A percentile compares a stretch with the other conserved stretches of the same genome.
Evolutionary conservation across 306 rosid species (phyloP).

Genomic region (Casuarina cunninghamiana): DNA sequence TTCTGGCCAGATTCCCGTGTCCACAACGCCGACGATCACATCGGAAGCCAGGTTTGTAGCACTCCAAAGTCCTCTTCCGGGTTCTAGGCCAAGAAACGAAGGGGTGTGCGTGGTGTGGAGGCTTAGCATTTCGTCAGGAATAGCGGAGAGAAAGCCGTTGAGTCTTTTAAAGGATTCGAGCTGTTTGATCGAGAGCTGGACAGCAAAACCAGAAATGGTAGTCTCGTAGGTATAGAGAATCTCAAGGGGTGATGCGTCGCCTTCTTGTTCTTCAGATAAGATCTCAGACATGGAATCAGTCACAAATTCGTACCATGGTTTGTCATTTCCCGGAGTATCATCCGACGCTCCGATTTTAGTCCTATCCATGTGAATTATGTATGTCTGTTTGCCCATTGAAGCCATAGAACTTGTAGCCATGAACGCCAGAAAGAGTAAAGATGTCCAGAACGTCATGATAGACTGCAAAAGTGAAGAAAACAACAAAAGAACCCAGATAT

Average conservation of each 20-base stretch:
- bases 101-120: constrained; percentile 69
- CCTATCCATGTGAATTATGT: constrained; percentile 69
- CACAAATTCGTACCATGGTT: constrained; percentile 47
- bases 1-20: constrained; percentile 82
- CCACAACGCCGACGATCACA: constrained; percentile 61
- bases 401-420: constrained; percentile 45
- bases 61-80: constrained; percentile 55
- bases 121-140: constrained; percentile 52
- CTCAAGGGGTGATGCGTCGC: constrained; percentile 29
- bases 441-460: constrained; percentile 37
- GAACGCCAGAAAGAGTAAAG: constrained; percentile 37
- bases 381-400: constrained; percentile 41
- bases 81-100: constrained; percentile 54
- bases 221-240: constrained; percentile 61
- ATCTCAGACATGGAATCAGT: constrained; percentile 44
- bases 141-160: constrained; percentile 55
- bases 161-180: constrained; percentile 44
- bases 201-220: constrained; percentile 64
- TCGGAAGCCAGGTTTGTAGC: constrained; percentile 52
- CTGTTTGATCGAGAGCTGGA: constrained; percentile 45
- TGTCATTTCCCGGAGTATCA: constrained; percentile 37
- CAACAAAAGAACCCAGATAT: background rate
- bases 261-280: constrained; percentile 29
- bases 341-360: constrained; percentile 35
- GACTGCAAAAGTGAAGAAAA: constrained; percentile 33